Evolutionary conservation across 2,329 filamentous ascomycete species (phyloP), one percentile per base, ranked within the genome.

Genomic region (Lomentospora prolificans): DNA sequence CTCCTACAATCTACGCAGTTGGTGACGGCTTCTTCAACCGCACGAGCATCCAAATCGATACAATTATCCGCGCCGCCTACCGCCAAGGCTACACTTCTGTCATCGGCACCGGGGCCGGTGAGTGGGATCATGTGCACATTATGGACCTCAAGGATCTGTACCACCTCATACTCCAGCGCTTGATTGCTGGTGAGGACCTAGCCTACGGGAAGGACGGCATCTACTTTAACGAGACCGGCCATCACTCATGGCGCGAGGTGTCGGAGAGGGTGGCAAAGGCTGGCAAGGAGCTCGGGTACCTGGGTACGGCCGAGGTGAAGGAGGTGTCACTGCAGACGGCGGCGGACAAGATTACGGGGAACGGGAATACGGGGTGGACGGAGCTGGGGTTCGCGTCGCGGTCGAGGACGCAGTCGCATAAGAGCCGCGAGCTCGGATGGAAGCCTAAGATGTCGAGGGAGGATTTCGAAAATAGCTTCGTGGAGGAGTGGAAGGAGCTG

Each of bases 121-220:
- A 66, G 2, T 75, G 70, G 67, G 72, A 73, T 44, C 66, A 75
- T 57, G 70, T 78, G 3, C 75, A 78, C 50, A 65, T 78, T 3
- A 62, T 63, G 3, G 75, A 78, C 58, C 64, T 77, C 5, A 69
- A 68, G 0, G 61, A 64, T 0, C 59, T 78, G 1, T 78, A 74
- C 60, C 66, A 68, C 46, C 55, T 73, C 0, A 44, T 76, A 0
- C 58, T 75, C 0, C 36, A 57, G 7, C 65, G 65, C 8, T 62
- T 70, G 1, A 55, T 75, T 4, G 61, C 62, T 1, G 64, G 64
- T 1, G 61, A 66, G 10, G 58, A 63, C 2, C 58, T 72, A 9
- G 72, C 68, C 1, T 62, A 51, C 2, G 72, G 70, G 0, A 69
- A 68, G 57, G 62, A 65, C 53, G 73, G 68, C 0, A 71, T 73